A percentile compares a stretch with the other conserved stretches of the same genome.
Evolutionary conservation across 192 early-diverging fungal species (phyloP).

Genomic region (Entomortierella lignicola): DNA sequence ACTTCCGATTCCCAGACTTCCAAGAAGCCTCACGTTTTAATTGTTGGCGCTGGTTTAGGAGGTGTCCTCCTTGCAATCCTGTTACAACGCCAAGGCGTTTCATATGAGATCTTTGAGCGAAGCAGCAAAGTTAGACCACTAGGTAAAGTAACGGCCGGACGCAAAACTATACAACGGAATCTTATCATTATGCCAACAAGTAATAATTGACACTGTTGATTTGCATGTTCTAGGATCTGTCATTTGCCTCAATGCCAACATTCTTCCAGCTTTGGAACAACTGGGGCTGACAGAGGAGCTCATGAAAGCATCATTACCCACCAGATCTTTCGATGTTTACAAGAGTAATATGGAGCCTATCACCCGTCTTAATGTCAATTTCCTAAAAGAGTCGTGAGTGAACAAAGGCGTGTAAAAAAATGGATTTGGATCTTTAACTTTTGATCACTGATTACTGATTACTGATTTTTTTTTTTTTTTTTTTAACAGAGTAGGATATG

Average conservation of each 20-base stretch:
- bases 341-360: neutral
- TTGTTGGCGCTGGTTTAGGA: constrained; percentile 27
- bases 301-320: constrained; percentile 2
- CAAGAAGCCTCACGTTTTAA: constrained; percentile 13
- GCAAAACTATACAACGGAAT: neutral
- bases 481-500: neutral
- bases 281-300: constrained; percentile 11
- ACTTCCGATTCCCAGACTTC: neutral
- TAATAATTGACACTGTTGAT: neutral
- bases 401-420: no score
- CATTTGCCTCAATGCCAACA: constrained; percentile 9
- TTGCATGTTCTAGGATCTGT: neutral
- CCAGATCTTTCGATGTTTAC: neutral
- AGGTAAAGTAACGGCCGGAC: neutral
- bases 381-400: no score
- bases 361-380: no score
- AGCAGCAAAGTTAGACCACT: constrained; percentile 8
- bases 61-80: constrained; percentile 23
- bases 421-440: no score
- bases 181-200: neutral
- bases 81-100: constrained; percentile 7
- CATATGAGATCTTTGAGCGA: constrained; percentile 27
- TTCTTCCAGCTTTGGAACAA: constrained; percentile 17
- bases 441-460: no score
- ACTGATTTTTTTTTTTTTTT: neutral